These are phyloP conservation scores for Daldinia childiae DNA, from an alignment of 495 filamentous ascomycete genomes.

Conservation along the genomic window DNA sequence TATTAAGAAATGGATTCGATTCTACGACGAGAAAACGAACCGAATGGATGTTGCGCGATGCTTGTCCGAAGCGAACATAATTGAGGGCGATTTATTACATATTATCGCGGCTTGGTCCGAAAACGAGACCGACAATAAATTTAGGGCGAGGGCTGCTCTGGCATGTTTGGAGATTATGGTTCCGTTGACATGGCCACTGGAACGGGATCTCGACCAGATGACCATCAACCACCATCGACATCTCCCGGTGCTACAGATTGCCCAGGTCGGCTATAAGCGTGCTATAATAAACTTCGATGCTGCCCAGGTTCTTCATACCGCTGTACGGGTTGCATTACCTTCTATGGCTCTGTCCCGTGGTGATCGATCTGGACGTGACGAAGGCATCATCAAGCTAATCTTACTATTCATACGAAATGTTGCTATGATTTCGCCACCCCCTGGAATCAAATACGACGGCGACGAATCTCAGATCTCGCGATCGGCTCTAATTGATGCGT, in stretches of 20 bases:
- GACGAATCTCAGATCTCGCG: conserved; percentile 90
- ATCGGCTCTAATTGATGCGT: conserved; percentile 86
- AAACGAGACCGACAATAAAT: conserved; percentile 75
- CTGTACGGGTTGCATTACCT: conserved; percentile 83
- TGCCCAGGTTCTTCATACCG: conserved; percentile 76
- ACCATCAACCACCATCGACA: conserved; percentile 94
- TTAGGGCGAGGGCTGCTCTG: conserved; percentile 73
- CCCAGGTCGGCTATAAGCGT: conserved; percentile 88
- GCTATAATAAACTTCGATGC: conserved; percentile 83
- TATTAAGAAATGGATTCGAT: conserved; percentile 89
- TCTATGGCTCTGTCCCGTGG: conserved; percentile 81
- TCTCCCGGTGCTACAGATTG: conserved; percentile 84
- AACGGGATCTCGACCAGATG: conserved; percentile 78
- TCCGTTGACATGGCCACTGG: conserved; percentile 93
- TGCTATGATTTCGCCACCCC: conserved; percentile 79
- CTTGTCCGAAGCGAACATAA: conserved; percentile 90
- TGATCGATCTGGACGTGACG: conserved; percentile 81
- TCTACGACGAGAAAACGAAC: conserved; percentile 94
- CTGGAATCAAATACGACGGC: conserved; percentile 62
- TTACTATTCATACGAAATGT: conserved; percentile 91
- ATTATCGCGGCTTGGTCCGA: conserved; percentile 85
- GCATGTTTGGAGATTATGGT: conserved; percentile 93
- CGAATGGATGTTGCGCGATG: conserved; percentile 95
- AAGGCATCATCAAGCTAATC: conserved; percentile 91
- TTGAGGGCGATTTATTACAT: conserved; percentile 86